These are phyloP conservation scores for Santalum album DNA, from an alignment of 164 flowering plant genomes.

Conservation along the genomic window DNA sequence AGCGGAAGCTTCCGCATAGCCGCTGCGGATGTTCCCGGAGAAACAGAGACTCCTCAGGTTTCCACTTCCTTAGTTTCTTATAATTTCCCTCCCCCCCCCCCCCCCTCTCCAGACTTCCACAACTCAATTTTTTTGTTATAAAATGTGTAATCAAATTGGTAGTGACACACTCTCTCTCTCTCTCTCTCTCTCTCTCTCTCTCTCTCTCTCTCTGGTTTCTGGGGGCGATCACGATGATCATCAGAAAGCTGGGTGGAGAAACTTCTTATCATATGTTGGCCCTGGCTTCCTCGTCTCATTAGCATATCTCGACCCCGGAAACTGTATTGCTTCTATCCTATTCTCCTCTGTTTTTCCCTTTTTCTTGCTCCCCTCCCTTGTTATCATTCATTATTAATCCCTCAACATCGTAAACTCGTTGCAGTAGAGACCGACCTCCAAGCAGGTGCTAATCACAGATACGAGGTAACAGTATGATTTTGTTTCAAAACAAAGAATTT, in stretches of 20 bases:
- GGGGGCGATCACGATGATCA: conserved; percentile 7
- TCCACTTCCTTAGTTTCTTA: no score
- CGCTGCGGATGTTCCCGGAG: no score
- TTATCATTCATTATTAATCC: not conserved
- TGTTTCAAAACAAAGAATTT: not conserved
- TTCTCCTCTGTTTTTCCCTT: not conserved
- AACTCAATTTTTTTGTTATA: no score
- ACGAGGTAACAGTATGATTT: conserved; percentile 35
- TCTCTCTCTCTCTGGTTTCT: not conserved
- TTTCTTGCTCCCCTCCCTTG: not conserved
- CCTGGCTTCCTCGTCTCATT: conserved; percentile 77
- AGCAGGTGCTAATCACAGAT: conserved; percentile 67
- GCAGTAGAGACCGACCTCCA: conserved; percentile 84
- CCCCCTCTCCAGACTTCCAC: no score
- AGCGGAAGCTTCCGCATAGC: no score
- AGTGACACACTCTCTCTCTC: no score
- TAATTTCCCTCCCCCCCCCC: no score
- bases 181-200: no score
- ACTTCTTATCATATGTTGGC: conserved; percentile 51
- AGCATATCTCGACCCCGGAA: conserved; percentile 77
- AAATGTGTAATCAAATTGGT: no score
- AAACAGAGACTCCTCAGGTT: no score
- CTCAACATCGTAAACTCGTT: not conserved
- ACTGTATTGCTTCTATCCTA: conserved; percentile 28
- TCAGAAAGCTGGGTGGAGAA: conserved; percentile 49